These are phyloP conservation scores for Ophiostoma tasmaniense DNA, from an alignment of 2,329 filamentous ascomycete species.

Conservation along the genomic window DNA sequence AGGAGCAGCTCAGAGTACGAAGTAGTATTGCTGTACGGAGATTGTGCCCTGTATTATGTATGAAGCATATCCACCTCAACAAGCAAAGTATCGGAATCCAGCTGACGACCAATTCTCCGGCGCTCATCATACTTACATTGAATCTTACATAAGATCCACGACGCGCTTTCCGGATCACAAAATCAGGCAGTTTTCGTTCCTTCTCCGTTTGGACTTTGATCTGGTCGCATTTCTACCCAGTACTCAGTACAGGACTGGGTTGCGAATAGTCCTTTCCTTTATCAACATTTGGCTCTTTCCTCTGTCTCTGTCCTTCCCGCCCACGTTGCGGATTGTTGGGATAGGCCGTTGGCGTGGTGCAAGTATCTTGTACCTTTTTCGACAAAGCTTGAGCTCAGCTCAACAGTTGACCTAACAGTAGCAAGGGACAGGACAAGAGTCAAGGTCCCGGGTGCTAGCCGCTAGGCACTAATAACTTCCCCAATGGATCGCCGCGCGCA, in stretches of 20 bases:
- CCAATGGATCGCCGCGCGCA: constrained; percentile 2
- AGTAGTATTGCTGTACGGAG: background rate
- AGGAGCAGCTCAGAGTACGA: background rate
- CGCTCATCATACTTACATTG: background rate
- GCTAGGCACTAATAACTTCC: background rate
- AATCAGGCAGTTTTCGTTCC: background rate
- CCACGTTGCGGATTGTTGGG: constrained; percentile 6
- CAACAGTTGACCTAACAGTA: constrained; percentile 3
- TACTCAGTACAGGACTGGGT: too few species aligned
- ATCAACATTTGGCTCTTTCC: background rate
- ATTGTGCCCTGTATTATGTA: too few species aligned
- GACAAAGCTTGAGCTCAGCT: background rate
- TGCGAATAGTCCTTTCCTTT: background rate
- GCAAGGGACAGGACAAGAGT: too few species aligned
- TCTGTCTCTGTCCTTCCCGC: background rate
- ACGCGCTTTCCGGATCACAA: background rate
- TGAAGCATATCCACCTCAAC: background rate
- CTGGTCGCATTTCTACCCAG: background rate
- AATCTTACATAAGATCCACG: background rate
- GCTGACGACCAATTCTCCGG: background rate
- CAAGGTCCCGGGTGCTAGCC: background rate
- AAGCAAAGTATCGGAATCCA: background rate
- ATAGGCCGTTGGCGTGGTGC: background rate
- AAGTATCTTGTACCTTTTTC: constrained; percentile 1
- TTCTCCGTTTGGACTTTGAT: background rate